Evolutionary conservation across 2,329 filamentous ascomycete species (phyloP).

Genomic region (Elsinoe arachidis): DNA sequence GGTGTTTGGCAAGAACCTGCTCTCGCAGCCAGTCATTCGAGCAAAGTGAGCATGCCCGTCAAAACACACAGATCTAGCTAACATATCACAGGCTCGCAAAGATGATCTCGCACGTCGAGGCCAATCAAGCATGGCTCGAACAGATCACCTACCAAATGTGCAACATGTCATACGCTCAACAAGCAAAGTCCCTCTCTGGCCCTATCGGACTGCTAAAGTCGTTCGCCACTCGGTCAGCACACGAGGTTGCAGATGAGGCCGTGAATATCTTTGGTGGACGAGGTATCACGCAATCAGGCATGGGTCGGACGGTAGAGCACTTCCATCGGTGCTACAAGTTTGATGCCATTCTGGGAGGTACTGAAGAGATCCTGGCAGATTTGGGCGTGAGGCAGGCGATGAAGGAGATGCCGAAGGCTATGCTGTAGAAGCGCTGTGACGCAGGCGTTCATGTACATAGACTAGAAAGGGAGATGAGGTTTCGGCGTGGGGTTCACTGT

Average conservation of each 20-base stretch:
- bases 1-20: conserved; percentile 73
- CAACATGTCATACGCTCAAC: conserved; percentile 70
- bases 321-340: conserved; percentile 79
- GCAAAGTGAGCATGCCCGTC: conserved; percentile 47
- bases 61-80: conserved; percentile 29
- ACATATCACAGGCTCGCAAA: conserved; percentile 53
- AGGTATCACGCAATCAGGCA: conserved; percentile 69
- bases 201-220: conserved; percentile 79
- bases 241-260: conserved; percentile 75
- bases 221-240: conserved; percentile 64
- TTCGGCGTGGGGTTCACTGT: no score
- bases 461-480: neutral
- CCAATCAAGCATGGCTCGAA: conserved; percentile 81
- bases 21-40: conserved; percentile 72
- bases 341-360: conserved; percentile 58
- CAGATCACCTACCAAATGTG: conserved; percentile 81
- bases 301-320: conserved; percentile 75
- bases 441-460: neutral
- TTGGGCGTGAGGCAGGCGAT: conserved; percentile 76
- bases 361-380: conserved; percentile 75
- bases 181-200: conserved; percentile 65
- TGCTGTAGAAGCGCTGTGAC: conserved; percentile 44
- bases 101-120: conserved; percentile 75
- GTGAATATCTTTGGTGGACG: conserved; percentile 82
- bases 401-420: conserved; percentile 75